Evolutionary conservation across 2,329 filamentous ascomycete species (phyloP).

Genomic region (Diplodia intermedia): DNA sequence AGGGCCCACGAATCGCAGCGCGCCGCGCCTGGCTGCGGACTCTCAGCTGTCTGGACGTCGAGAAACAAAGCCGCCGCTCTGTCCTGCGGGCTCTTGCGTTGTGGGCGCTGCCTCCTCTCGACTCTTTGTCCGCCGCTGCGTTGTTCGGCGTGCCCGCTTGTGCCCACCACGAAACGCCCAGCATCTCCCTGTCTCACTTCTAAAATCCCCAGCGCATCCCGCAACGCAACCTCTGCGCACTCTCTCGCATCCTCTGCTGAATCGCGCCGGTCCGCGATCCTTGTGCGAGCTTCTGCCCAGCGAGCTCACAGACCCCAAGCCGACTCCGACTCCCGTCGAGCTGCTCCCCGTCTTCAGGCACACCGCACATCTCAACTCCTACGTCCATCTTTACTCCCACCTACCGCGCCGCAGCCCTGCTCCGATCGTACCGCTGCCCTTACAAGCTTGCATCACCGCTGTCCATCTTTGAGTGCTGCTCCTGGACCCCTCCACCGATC

Average conservation of each 20-base stretch:
- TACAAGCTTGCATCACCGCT: neutral
- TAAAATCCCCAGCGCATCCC: conserved; percentile 27
- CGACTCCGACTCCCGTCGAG: conserved; percentile 3
- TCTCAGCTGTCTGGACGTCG: conserved; percentile 29
- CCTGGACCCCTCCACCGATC: neutral
- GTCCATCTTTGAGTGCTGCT: neutral
- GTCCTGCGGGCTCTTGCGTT: conserved; percentile 21
- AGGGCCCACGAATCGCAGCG: conserved; percentile 27
- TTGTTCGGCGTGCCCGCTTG: conserved; percentile 2
- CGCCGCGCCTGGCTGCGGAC: conserved; percentile 16
- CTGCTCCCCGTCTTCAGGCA: conserved; percentile 2
- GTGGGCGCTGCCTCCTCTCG: conserved; percentile 2
- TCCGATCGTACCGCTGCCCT: conserved; percentile 14
- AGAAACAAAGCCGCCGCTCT: conserved; percentile 27
- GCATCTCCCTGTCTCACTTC: conserved; percentile 30
- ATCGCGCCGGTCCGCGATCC: conserved; percentile 31
- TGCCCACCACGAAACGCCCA: conserved; percentile 25
- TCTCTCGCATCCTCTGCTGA: conserved; percentile 20
- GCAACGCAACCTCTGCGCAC: conserved; percentile 19
- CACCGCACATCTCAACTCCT: conserved; percentile 16
- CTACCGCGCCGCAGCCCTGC: conserved; percentile 14
- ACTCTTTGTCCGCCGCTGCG: conserved; percentile 14
- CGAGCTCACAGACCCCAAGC: conserved; percentile 11
- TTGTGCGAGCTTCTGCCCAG: conserved; percentile 22
- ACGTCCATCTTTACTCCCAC: conserved; percentile 10